Conservation (phyloP, 208 protist species). For the Acanthamoeba lugdunensis region DNA sequence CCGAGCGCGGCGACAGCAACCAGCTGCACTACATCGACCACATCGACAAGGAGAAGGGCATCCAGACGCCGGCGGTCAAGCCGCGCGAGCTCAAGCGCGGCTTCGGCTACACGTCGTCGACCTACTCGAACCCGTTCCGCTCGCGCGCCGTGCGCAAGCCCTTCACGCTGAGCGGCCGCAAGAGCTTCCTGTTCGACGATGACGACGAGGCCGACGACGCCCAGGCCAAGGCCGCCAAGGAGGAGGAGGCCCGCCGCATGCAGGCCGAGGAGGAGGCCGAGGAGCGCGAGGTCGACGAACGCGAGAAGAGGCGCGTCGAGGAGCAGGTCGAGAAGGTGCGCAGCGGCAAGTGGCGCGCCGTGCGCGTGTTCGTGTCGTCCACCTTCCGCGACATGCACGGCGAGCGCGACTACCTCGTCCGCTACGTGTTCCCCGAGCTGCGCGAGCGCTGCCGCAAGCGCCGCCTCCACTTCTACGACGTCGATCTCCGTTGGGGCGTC, state of each 20-base stretch:
- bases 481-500: slow-evolving; percentile 96
- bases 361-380: slow-evolving; percentile 94
- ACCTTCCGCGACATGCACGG: slow-evolving; percentile 96
- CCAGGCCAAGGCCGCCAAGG: background rate
- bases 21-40: slow-evolving; percentile 75
- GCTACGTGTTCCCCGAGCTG: slow-evolving; percentile 94
- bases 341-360: slow-evolving; percentile 76
- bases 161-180: background rate
- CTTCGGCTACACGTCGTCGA: background rate
- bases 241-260: slow-evolving; percentile 5
- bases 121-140: slow-evolving; percentile 66
- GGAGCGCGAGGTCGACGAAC: slow-evolving; percentile 56
- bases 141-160: slow-evolving; percentile 24
- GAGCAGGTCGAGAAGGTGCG: slow-evolving; percentile 72
- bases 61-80: background rate
- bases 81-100: slow-evolving; percentile 7
- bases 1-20: slow-evolving; percentile 84
- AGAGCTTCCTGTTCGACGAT: slow-evolving; percentile 57
- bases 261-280: slow-evolving; percentile 53
- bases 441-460: slow-evolving; percentile 82
- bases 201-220: slow-evolving; percentile 44
- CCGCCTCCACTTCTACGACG: slow-evolving; percentile 89
- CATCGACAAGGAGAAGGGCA: slow-evolving; percentile 67
- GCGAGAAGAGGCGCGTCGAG: slow-evolving; percentile 4
- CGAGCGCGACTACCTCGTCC: slow-evolving; percentile 93